Evolutionary conservation across 1,284 basidiomycete species (phyloP).

Genomic region (Ceratobasidium sp.): DNA sequence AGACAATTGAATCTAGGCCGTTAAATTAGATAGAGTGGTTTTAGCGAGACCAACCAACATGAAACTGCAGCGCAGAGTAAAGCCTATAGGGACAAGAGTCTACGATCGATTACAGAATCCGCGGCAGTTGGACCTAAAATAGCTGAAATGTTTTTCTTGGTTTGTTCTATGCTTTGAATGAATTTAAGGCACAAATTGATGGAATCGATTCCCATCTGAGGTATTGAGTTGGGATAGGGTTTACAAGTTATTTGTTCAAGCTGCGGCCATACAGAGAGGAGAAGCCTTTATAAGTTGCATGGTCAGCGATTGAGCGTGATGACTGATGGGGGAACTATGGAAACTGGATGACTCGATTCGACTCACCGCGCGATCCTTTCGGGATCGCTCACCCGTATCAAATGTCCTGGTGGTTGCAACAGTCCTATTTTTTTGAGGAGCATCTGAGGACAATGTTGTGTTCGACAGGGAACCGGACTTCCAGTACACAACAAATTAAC

Average conservation of each 20-base stretch:
- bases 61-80: neutral
- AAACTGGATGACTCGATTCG: too few species aligned
- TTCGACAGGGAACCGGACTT: neutral
- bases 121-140: neutral
- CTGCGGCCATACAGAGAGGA: neutral
- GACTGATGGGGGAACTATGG: neutral
- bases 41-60: neutral
- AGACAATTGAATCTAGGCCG: neutral
- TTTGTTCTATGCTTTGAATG: neutral
- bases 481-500: neutral
- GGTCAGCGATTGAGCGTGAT: too few species aligned
- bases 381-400: too few species aligned
- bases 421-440: too few species aligned
- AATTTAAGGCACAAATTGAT: neutral
- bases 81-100: neutral
- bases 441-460: neutral
- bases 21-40: neutral
- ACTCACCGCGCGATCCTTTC: too few species aligned
- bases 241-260: neutral
- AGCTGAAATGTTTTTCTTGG: conserved; percentile 9
- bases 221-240: neutral
- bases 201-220: neutral
- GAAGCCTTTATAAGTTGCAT: neutral
- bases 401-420: too few species aligned
- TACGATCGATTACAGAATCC: neutral